Conservation (phyloP, 169 alveolate genomes). For the Eimeria falciformis region DNA sequence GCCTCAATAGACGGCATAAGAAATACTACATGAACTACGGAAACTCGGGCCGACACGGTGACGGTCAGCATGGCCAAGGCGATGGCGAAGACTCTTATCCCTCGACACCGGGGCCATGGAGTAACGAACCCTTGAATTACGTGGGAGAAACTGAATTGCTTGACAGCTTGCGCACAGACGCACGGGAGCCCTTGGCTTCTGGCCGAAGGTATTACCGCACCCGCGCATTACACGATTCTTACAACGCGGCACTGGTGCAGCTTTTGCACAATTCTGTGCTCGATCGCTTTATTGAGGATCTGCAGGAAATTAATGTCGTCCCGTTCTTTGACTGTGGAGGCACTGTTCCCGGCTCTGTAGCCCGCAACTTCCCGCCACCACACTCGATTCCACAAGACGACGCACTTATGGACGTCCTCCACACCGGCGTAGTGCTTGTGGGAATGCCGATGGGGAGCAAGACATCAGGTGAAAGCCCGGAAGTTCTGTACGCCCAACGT, state of each 20-base stretch:
- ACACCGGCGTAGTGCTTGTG: conserved; percentile 10
- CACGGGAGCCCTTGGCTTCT: conserved; percentile 28
- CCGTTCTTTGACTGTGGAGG: conserved; percentile 63
- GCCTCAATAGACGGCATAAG: not conserved
- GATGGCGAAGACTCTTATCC: conserved; percentile 53
- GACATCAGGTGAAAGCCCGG: not conserved
- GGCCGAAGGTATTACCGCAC: conserved; percentile 24
- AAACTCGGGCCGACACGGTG: not conserved
- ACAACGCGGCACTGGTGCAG: conserved; percentile 35
- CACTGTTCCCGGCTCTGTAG: conserved; percentile 33
- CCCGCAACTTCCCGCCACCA: not conserved
- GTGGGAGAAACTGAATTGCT: conserved; percentile 21
- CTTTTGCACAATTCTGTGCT: not conserved
- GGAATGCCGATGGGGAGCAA: conserved; percentile 13
- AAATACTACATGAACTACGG: not conserved
- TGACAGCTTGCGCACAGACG: not conserved
- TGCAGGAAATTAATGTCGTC: conserved; percentile 23
- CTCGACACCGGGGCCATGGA: conserved; percentile 51
- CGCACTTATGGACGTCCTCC: not conserved
- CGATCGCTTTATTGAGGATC: conserved; percentile 13
- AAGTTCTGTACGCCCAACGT: conserved; percentile 33
- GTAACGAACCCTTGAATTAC: not conserved
- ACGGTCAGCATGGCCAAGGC: not conserved
- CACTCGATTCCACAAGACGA: conserved; percentile 4
- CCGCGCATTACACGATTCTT: conserved; percentile 30